Evolutionary conservation across 345 rosid species (phyloP), one percentile per base, ranked within the genome.

Genomic region (Syzygium oleosum): DNA sequence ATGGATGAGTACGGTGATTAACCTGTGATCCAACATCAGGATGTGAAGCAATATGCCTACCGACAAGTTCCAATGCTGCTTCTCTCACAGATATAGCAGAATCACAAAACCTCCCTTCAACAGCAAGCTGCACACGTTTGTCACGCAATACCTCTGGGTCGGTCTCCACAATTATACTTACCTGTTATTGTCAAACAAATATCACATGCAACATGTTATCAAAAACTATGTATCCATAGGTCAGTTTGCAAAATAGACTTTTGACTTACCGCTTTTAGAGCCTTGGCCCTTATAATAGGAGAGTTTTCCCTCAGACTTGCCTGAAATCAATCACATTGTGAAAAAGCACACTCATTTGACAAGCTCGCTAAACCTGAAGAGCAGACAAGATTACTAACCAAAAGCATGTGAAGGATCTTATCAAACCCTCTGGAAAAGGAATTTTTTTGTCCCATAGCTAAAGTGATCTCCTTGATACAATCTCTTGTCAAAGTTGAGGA

Each of bases 41-140:
- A 93, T 98, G 98, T 51, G 98, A 96, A 86, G 99, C 96, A 92
- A 98, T 98, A 90, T 98, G 97, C 93, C 99, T 94, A 85, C 99
- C 99, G 55, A 98, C 99, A 90, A 98, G 99, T 92, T 98, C 99
- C 89, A 98, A 90, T 77, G 99, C 99, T 65, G 99, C 99, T 92
- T 98, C 99, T 90, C 99, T 98, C 46, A 94, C 99, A 88, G 99
- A 98, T 90, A 97, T 98, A 85, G 99, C 98, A 41, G 99, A 98
- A 91, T 98, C 99, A 87, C 99, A 98, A 91, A 98, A 96, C 93
- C 99, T 95, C 92, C 99, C 99, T 90, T 98, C 98, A 90, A 98
- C 99, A 90, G 99, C 99, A 90, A 94, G 87, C 90, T 98, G 99
- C 85, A 98, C 98, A 87, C 96, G 98, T 86, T 94, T 94, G 90